Conservation (phyloP, 73 alveolate genomes). For the Paramecium biaurelia region DNA sequence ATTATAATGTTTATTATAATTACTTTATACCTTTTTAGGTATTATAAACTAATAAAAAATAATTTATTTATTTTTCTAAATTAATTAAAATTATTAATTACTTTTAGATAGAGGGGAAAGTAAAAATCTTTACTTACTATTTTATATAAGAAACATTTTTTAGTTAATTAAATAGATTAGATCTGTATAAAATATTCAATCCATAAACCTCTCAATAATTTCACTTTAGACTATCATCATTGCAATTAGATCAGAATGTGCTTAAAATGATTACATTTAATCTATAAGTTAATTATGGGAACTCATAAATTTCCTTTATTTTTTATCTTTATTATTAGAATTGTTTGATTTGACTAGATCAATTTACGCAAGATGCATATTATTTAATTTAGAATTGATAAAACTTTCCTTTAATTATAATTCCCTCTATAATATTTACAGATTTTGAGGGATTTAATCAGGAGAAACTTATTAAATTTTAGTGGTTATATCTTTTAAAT, state of each 20-base stretch:
- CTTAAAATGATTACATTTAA: neutral
- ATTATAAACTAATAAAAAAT: too few species aligned
- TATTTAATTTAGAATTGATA: neutral
- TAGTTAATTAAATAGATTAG: too few species aligned
- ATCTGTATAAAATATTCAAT: neutral
- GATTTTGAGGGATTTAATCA: neutral
- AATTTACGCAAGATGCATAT: neutral
- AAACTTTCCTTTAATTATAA: neutral
- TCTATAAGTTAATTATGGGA: neutral
- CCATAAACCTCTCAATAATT: neutral
- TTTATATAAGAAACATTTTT: too few species aligned
- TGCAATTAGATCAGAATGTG: neutral
- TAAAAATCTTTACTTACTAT: too few species aligned
- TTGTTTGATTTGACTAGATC: neutral
- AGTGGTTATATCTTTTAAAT: neutral
- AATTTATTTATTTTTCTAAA: too few species aligned
- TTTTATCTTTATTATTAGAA: neutral
- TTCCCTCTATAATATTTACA: neutral
- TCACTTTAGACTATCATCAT: slow-evolving; percentile 19
- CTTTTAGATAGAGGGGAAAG: too few species aligned
- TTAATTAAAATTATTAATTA: too few species aligned
- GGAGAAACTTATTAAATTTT: neutral
- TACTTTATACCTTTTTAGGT: too few species aligned
- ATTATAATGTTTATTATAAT: too few species aligned
- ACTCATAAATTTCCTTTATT: neutral